These are phyloP conservation scores for Pseudozyma hubeiensis DNA, from an alignment of 1,284 basidiomycete species.

Conservation along the genomic window DNA sequence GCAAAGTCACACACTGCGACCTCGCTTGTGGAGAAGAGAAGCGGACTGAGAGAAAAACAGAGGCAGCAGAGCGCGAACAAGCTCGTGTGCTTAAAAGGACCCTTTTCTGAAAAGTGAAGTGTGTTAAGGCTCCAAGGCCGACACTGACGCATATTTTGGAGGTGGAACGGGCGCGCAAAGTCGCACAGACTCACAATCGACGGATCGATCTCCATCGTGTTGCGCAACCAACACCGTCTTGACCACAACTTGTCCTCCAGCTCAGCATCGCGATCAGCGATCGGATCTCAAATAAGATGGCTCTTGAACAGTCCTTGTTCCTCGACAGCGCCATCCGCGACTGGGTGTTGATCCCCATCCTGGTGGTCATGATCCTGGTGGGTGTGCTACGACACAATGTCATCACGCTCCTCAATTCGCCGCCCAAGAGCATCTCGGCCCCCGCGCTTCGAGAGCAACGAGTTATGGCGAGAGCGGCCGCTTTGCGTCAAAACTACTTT, in stretches of 20 bases:
- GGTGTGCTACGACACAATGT: slow-evolving; percentile 95
- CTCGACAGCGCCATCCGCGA: slow-evolving; percentile 69
- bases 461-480: slow-evolving; percentile 54
- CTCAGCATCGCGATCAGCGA: background rate
- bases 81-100: background rate
- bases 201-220: too few species aligned
- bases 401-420: slow-evolving; percentile 83
- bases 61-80: background rate
- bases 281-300: slow-evolving; percentile 19
- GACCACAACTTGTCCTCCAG: too few species aligned
- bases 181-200: too few species aligned
- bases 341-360: slow-evolving; percentile 91
- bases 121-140: too few species aligned
- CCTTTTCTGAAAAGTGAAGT: background rate
- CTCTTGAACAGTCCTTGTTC: slow-evolving; percentile 48
- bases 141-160: too few species aligned
- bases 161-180: too few species aligned
- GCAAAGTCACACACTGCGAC: too few species aligned
- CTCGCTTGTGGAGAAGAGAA: slow-evolving; percentile 11
- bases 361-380: slow-evolving; percentile 96
- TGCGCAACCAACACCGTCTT: too few species aligned
- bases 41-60: background rate
- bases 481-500: slow-evolving; percentile 58
- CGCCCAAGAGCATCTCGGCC: slow-evolving; percentile 83
- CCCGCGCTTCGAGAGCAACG: slow-evolving; percentile 87